These are phyloP conservation scores for Lathyrus oleraceus DNA, from an alignment of 306 rosid species.

Conservation along the genomic window DNA sequence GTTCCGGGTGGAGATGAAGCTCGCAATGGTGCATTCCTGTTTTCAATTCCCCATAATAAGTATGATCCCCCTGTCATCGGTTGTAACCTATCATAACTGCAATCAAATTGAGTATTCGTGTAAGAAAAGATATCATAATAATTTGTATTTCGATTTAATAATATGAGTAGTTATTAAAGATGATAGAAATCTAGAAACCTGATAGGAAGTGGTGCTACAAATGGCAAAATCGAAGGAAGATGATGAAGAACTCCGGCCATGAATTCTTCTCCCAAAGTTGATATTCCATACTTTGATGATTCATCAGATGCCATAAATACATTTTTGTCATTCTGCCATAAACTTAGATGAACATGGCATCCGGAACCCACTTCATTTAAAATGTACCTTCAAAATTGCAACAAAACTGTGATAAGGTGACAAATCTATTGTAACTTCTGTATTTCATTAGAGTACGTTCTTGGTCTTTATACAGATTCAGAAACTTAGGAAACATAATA, in stretches of 20 bases:
- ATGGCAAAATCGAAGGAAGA: conserved; percentile 73
- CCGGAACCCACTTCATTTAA: conserved; percentile 91
- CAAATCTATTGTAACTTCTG: too few species aligned
- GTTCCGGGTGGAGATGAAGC: conserved; percentile 83
- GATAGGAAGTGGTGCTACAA: conserved; percentile 80
- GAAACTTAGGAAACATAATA: too few species aligned
- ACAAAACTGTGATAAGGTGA: too few species aligned
- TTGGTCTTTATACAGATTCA: too few species aligned
- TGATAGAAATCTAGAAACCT: conserved; percentile 47
- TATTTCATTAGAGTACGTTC: too few species aligned
- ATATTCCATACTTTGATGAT: conserved; percentile 72
- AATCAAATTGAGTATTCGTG: not conserved
- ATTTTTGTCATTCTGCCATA: conserved; percentile 73
- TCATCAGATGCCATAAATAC: conserved; percentile 67
- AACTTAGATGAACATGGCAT: conserved; percentile 82
- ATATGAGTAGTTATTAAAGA: not conserved
- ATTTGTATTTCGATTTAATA: too few species aligned
- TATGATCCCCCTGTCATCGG: conserved; percentile 90
- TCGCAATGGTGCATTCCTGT: conserved; percentile 82
- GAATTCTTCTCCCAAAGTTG: conserved; percentile 69
- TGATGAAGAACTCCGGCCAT: conserved; percentile 91
- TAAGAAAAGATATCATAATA: conserved; percentile 22
- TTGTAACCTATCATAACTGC: conserved; percentile 79
- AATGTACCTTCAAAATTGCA: too few species aligned
- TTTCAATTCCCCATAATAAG: conserved; percentile 89